Conservation (phyloP, 495 filamentous ascomycete genomes). For the Aspergillus cavernicola region DNA sequence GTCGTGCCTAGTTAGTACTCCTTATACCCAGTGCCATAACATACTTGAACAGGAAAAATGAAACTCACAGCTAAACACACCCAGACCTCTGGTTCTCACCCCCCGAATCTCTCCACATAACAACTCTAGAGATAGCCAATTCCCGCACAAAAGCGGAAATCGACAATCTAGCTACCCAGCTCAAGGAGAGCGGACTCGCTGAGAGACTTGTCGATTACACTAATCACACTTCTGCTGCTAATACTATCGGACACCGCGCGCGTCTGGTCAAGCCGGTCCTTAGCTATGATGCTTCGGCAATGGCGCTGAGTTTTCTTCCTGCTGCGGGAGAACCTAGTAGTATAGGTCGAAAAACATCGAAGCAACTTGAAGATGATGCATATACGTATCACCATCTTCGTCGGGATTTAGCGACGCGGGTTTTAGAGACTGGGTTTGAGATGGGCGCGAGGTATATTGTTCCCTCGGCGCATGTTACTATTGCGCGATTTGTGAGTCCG, state of each 20-base stretch:
- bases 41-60: too few relatives aligned
- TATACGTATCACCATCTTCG: slow-evolving; percentile 93
- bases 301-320: slow-evolving; percentile 84
- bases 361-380: too few relatives aligned
- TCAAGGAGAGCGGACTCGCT: slow-evolving; percentile 45
- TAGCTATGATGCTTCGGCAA: slow-evolving; percentile 76
- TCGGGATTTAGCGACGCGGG: slow-evolving; percentile 65
- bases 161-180: slow-evolving; percentile 48
- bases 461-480: slow-evolving; percentile 82
- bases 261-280: slow-evolving; percentile 78
- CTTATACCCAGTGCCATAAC: too few relatives aligned
- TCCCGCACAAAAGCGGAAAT: slow-evolving; percentile 62
- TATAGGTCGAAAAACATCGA: too few relatives aligned
- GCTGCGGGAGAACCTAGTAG: slow-evolving; percentile 52
- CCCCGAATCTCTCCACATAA: slow-evolving; percentile 71
- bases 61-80: too few relatives aligned
- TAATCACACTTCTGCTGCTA: too few relatives aligned
- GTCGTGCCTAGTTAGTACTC: slow-evolving; percentile 64
- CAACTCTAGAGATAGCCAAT: slow-evolving; percentile 75
- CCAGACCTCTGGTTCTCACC: slow-evolving; percentile 89
- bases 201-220: slow-evolving; percentile 60
- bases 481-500: slow-evolving; percentile 71
- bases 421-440: slow-evolving; percentile 51
- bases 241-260: slow-evolving; percentile 58
- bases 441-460: slow-evolving; percentile 77